Base-by-base conservation (phyloP, 192 early-diverging fungal species). In the Diversispora epigaea region DNA sequence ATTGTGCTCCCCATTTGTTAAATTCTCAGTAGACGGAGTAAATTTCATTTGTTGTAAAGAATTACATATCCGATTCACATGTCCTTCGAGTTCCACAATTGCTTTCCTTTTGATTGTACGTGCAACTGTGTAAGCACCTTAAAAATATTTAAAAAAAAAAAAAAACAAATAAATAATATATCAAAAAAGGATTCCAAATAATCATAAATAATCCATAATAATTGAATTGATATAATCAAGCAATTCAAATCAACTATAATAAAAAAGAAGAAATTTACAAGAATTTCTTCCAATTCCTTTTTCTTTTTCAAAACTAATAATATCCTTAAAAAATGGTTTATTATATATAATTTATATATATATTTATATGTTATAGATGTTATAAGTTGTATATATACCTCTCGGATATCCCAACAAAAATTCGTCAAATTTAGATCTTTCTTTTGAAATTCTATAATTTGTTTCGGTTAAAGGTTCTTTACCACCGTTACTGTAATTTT, bases 91-190 rank as follows among this genome's bases (percentile, higher is more conserved):
- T 52, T 91, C 88, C 47, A 90, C 77, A 70, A 92, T 82, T 3
- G 82, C 81, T 8, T 71, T 58, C 19, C 77, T 70, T 6, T 84
- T 63, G 32, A 91, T 76, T 3, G 90, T 92, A 21, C 91, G 84
- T 75, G 85, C 87, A 4, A 82, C 83, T 3, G 91, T 92, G 74
- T 92, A 92, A 2, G 90, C 83, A 8, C 87, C 90, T 84, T 19
- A 25, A 2, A 54, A 54, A 54, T 17, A 12, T 50, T 14, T 2
- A 32, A 32, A 32, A 32, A 32, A 32, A 32, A 32, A 32, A 32
- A 32, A 1, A 32, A 32, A 32, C 2, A 32, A 32, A 32, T 32
- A 0, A 32, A 32, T 1, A 32, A 32, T 32, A 32, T n/a, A n/a
- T n/a, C n/a, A 32, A 32, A 32, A 32, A 32, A 32, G 25, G 25